Evolutionary conservation across 2,329 filamentous ascomycete species (phyloP).

Genomic region (Shiraia bambusicola): DNA sequence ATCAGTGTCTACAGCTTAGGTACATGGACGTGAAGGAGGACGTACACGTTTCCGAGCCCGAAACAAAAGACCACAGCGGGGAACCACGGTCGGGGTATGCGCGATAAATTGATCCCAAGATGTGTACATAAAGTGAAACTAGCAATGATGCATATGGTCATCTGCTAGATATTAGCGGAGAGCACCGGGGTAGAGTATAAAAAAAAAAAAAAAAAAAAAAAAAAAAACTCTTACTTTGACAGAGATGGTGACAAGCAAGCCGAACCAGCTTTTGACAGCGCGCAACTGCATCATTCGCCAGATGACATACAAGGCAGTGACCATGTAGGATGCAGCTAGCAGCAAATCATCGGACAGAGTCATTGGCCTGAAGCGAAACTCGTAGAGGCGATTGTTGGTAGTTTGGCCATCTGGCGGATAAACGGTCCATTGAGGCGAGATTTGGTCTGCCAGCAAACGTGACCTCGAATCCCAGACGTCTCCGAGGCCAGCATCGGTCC

Average conservation of each 20-base stretch:
- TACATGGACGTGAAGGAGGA: conserved; percentile 3
- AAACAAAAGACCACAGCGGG: conserved; percentile 75
- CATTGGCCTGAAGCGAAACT: conserved; percentile 77
- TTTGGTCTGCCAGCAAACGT: conserved; percentile 53
- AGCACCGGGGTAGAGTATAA: not conserved
- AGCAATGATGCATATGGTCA: conserved; percentile 70
- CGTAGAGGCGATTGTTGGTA: conserved; percentile 64
- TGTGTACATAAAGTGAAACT: conserved; percentile 79
- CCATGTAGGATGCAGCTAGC: conserved; percentile 64
- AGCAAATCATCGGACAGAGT: conserved; percentile 65
- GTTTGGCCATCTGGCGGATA: conserved; percentile 62
- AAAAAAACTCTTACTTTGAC: conserved; percentile 62
- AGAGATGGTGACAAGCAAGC: conserved; percentile 69
- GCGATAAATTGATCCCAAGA: conserved; percentile 72
- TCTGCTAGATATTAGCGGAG: conserved; percentile 39
- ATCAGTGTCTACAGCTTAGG: conserved; percentile 18
- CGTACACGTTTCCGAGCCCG: conserved; percentile 71
- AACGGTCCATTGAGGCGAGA: conserved; percentile 61
- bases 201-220: too few species aligned
- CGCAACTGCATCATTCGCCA: conserved; percentile 67
- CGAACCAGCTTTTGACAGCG: conserved; percentile 74
- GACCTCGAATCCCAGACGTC: conserved; percentile 65
- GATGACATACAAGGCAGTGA: conserved; percentile 66
- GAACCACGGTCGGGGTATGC: conserved; percentile 72
- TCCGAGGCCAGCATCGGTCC: conserved; percentile 64